Evolutionary conservation across 148 eudicot species (phyloP).

Genomic region (Silene conica): DNA sequence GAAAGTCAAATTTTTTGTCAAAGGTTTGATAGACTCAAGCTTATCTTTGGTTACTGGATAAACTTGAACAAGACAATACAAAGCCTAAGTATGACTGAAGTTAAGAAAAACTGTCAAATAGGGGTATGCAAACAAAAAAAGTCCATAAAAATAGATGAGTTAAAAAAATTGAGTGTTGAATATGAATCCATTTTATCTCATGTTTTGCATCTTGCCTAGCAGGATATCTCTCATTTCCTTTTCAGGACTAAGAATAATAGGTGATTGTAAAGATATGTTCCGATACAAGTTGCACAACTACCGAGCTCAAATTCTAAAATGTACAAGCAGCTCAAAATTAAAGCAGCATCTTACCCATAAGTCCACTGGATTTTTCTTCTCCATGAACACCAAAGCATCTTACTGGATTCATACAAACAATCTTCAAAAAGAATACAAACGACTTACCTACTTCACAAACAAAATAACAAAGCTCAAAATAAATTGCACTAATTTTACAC

Average conservation of each 20-base stretch:
- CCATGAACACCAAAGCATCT: conserved; percentile 87
- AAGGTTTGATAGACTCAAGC: conserved; percentile 87
- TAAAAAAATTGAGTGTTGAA: not conserved
- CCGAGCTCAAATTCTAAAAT: not conserved
- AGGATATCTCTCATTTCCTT: not conserved
- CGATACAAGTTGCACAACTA: not conserved
- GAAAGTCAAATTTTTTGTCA: conserved; percentile 91
- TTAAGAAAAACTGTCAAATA: conserved; percentile 91
- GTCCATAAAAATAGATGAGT: not conserved
- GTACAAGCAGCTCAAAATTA: conserved; percentile 7
- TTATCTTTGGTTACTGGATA: conserved; percentile 82
- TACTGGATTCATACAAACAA: no score
- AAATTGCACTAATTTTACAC: no score
- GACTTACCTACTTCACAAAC: no score
- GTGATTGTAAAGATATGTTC: not conserved
- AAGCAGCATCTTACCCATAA: conserved; percentile 70
- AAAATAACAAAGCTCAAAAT: no score
- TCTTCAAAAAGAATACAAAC: no score
- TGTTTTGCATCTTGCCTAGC: not conserved
- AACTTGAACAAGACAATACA: conserved; percentile 95
- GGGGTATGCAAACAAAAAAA: conserved; percentile 64
- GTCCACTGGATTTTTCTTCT: conserved; percentile 92
- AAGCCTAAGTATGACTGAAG: conserved; percentile 97
- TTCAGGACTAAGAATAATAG: not conserved
- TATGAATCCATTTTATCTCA: not conserved